Conservation (phyloP, 192 early-diverging fungal genomes). For the Powellomyces hirtus region DNA sequence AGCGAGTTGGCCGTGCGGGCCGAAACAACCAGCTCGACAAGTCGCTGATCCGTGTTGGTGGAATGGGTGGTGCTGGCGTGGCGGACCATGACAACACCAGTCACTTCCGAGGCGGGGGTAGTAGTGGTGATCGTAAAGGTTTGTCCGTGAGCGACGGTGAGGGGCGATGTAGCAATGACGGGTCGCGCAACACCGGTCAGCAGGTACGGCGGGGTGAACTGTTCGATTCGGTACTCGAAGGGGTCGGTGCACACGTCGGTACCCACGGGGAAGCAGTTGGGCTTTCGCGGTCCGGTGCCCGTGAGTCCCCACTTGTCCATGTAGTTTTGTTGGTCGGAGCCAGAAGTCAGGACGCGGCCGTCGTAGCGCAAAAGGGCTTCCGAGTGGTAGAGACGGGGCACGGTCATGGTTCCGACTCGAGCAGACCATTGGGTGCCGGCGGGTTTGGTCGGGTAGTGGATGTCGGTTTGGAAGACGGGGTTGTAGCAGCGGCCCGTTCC, state of each 20-base stretch:
- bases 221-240: conserved; percentile 8
- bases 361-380: conserved; percentile 32
- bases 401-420: neutral
- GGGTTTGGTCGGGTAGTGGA: conserved; percentile 27
- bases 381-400: conserved; percentile 18
- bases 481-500: conserved; percentile 23
- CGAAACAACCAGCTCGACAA: conserved; percentile 32
- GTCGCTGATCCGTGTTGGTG: conserved; percentile 45
- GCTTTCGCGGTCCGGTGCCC: neutral
- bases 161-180: conserved; percentile 8
- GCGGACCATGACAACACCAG: conserved; percentile 27
- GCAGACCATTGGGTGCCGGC: conserved; percentile 17
- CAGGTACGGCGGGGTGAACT: conserved; percentile 12
- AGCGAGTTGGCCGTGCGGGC: conserved; percentile 1
- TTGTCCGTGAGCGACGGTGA: conserved; percentile 16
- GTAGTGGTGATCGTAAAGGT: conserved; percentile 17
- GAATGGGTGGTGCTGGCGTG: conserved; percentile 41
- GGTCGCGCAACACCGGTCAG: conserved; percentile 27
- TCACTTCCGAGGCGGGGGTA: conserved; percentile 2
- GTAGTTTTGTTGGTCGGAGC: conserved; percentile 43
- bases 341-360: conserved; percentile 39
- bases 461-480: conserved; percentile 30
- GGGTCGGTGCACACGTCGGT: conserved; percentile 7
- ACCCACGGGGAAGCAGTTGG: conserved; percentile 5
- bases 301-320: conserved; percentile 14